Evolutionary conservation across 495 filamentous ascomycete genomes (phyloP).

Genomic region (Oidiodendron maius): DNA sequence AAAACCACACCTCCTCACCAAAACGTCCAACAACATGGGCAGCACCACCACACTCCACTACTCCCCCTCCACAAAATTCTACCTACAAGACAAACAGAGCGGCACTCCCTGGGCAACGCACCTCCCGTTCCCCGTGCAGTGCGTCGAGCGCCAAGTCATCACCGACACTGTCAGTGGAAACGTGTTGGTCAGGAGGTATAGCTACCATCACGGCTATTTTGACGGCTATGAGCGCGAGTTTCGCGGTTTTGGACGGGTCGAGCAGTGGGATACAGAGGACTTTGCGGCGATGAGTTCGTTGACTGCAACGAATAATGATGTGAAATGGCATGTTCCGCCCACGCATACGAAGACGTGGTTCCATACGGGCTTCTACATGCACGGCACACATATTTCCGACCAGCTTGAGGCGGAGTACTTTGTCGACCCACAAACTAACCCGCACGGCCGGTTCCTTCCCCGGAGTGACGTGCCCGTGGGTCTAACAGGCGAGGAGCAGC

Average conservation of each 20-base stretch:
- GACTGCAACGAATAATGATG: background rate
- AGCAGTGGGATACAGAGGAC: constrained; percentile 25
- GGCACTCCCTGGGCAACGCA: constrained; percentile 26
- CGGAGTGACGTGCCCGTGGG: background rate
- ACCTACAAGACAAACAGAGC: constrained; percentile 16
- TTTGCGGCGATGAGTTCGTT: background rate
- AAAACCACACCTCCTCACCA: constrained; percentile 15
- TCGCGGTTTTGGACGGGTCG: constrained; percentile 30
- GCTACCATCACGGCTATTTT: constrained; percentile 33
- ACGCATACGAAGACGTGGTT: constrained; percentile 22
- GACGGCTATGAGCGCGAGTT: constrained; percentile 30
- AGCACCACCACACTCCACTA: constrained; percentile 21
- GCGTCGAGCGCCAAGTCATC: constrained; percentile 8
- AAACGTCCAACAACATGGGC: constrained; percentile 16
- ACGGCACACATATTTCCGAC: background rate
- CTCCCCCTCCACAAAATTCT: constrained; percentile 26
- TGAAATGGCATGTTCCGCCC: constrained; percentile 5
- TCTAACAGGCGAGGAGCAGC: background rate
- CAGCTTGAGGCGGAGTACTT: background rate
- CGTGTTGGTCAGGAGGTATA: constrained; percentile 12
- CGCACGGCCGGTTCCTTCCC: background rate
- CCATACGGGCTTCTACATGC: constrained; percentile 10
- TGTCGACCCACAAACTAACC: background rate
- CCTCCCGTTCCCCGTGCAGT: constrained; percentile 29
- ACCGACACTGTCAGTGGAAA: constrained; percentile 19